Conservation (phyloP, 2,329 filamentous ascomycete species). For the Paramyrothecium sp. region DNA sequence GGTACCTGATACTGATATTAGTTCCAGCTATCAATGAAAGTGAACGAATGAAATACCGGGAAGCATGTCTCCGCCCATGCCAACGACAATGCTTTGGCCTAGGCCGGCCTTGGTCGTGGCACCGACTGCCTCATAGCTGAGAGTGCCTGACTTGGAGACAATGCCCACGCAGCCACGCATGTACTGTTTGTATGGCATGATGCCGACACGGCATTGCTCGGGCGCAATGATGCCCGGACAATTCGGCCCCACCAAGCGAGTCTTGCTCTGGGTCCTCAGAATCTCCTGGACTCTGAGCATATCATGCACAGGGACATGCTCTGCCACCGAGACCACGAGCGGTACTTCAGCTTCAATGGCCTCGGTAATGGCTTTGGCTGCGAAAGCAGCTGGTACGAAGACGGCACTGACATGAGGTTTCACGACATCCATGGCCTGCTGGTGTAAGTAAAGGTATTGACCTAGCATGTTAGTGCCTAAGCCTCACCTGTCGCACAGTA, state of each 20-base stretch:
- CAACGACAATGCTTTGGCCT: slow-evolving; percentile 74
- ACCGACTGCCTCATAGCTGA: slow-evolving; percentile 78
- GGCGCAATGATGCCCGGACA: slow-evolving; percentile 78
- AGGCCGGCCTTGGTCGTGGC: slow-evolving; percentile 71
- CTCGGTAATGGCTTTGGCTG: slow-evolving; percentile 68
- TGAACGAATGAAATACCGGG: slow-evolving; percentile 43
- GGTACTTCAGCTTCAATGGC: slow-evolving; percentile 77
- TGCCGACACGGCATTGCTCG: slow-evolving; percentile 55
- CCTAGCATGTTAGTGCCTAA: neutral
- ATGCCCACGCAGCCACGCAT: slow-evolving; percentile 67
- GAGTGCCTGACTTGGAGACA: slow-evolving; percentile 75
- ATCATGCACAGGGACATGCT: slow-evolving; percentile 77
- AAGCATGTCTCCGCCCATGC: slow-evolving; percentile 74
- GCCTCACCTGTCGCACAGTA: slow-evolving; percentile 27
- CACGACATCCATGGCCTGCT: slow-evolving; percentile 29
- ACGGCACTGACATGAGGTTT: slow-evolving; percentile 67
- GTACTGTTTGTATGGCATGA: slow-evolving; percentile 40
- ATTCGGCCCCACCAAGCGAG: slow-evolving; percentile 76
- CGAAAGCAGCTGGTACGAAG: slow-evolving; percentile 69
- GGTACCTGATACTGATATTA: slow-evolving; percentile 36
- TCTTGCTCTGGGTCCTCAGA: slow-evolving; percentile 68
- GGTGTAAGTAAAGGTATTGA: neutral
- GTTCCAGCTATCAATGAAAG: neutral
- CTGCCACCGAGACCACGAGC: slow-evolving; percentile 74
- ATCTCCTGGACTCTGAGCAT: slow-evolving; percentile 70